These are phyloP conservation scores for Eimeria zaria DNA, from an alignment of 169 alveolate genomes.

Conservation along the genomic window DNA sequence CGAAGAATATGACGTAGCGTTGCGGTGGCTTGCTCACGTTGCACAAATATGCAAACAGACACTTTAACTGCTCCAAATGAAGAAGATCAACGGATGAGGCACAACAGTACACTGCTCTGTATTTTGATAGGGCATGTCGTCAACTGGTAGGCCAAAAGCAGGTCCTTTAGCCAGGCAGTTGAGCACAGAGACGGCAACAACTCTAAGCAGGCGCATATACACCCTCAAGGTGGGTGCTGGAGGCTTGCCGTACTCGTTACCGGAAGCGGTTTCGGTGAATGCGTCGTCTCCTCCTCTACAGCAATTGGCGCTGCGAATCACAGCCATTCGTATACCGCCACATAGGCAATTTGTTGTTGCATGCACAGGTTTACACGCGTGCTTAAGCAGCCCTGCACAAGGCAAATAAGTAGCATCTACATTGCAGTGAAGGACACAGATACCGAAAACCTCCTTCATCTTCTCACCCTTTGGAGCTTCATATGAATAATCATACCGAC, in stretches of 20 bases:
- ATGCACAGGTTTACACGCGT: too few species aligned
- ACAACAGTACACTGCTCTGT: not conserved
- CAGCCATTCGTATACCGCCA: not conserved
- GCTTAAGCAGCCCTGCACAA: not conserved
- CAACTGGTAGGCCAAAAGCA: too few species aligned
- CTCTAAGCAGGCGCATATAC: not conserved
- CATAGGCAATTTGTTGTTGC: not conserved
- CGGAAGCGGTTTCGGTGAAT: not conserved
- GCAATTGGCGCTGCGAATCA: not conserved
- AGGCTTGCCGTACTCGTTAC: not conserved
- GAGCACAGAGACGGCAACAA: not conserved
- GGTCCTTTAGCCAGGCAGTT: too few species aligned
- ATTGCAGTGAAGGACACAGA: not conserved
- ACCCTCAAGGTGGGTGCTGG: not conserved
- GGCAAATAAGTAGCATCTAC: not conserved
- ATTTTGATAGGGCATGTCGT: not conserved
- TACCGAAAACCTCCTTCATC: not conserved
- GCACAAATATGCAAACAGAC: not conserved
- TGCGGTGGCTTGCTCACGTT: not conserved
- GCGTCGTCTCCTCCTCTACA: not conserved
- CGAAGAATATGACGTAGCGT: not conserved
- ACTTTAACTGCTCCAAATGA: not conserved
- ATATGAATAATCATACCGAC: not conserved
- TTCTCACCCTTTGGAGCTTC: constrained; percentile 36
- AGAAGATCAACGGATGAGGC: not conserved